Evolutionary conservation across 352 stramenopile species (phyloP), one percentile per base, ranked within the genome.

Genomic region (Globisporangium nodosum): DNA sequence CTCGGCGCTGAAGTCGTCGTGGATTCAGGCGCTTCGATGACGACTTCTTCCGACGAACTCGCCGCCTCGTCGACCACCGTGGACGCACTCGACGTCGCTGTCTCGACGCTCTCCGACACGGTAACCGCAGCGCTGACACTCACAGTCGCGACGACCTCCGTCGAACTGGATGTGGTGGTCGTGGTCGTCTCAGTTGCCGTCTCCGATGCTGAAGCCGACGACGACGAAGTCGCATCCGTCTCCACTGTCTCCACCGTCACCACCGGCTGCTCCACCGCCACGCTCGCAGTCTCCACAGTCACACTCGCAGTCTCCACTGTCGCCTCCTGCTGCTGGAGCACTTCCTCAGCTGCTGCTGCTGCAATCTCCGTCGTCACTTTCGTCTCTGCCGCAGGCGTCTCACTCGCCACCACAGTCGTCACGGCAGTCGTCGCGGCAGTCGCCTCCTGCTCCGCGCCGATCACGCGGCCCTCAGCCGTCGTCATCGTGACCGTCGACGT

Each of bases 401-500:
- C 20, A 37, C 3, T 35, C 27, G 37, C 2, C 9, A 42, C 21
- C 15, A 40, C 21, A 24, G 20, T 9, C n/a, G 45, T 11, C 16
- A 11, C 49, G 13, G 16, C 15, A 39, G 5, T 51, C 18, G 42
- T 49, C 24, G 20, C 24, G 5, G 33, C 30, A n/a, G 60, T 47
- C 18, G 40, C 20, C 8, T 4, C n/a, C 31, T 35, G 12, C 39
- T 50, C 46, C 18, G 39, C 45, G 12, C 20, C 46, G 12, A 56
- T 45, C 16, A 20, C 39, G 42, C 27, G 40, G 53, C 33, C n/a
- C 24, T 45, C 6, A 21, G 50, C 50, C 4, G 31, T 55, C 35
- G 50, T 47, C 31, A 45, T 55, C 35, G 35, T 47, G 13, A 47
- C 20, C 20, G 49, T 55, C n/a, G 56, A 39, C 11, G 42, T 42